A percentile compares a stretch with the other conserved stretches of the same genome.
Evolutionary conservation across 345 rosid genomes (phyloP).

Genomic region (Ceriops decandra): DNA sequence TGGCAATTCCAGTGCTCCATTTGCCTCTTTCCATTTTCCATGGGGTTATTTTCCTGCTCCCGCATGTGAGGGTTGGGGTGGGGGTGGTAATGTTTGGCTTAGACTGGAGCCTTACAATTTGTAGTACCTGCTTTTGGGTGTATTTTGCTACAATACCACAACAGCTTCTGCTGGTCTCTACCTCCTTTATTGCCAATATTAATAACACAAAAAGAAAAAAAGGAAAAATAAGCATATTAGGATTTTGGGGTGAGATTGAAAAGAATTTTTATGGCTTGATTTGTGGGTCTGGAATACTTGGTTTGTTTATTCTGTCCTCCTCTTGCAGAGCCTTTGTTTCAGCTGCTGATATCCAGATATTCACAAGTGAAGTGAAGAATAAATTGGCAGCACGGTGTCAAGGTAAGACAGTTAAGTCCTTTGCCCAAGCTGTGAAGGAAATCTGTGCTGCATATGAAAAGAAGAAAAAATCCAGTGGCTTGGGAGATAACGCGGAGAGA

Average conservation of each 20-base stretch:
- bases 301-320: background rate
- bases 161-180: too few species aligned
- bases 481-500: constrained; percentile 41
- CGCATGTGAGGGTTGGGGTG: background rate
- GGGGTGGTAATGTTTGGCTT: too few species aligned
- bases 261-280: too few species aligned
- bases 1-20: too few species aligned
- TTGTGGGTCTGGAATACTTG: too few species aligned
- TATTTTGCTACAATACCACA: too few species aligned
- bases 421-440: constrained; percentile 82
- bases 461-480: constrained; percentile 42
- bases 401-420: constrained; percentile 65
- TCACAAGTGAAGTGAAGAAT: constrained; percentile 72
- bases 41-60: background rate
- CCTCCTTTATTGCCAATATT: too few species aligned
- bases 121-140: too few species aligned
- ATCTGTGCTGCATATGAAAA: constrained; percentile 75
- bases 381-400: constrained; percentile 58
- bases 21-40: too few species aligned
- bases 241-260: too few species aligned
- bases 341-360: constrained; percentile 73
- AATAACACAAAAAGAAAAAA: too few species aligned
- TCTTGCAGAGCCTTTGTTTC: constrained; percentile 78
- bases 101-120: background rate
- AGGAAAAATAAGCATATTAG: too few species aligned